Conservation (phyloP, 2,329 filamentous ascomycete species). For the Nemania serpens region DNA sequence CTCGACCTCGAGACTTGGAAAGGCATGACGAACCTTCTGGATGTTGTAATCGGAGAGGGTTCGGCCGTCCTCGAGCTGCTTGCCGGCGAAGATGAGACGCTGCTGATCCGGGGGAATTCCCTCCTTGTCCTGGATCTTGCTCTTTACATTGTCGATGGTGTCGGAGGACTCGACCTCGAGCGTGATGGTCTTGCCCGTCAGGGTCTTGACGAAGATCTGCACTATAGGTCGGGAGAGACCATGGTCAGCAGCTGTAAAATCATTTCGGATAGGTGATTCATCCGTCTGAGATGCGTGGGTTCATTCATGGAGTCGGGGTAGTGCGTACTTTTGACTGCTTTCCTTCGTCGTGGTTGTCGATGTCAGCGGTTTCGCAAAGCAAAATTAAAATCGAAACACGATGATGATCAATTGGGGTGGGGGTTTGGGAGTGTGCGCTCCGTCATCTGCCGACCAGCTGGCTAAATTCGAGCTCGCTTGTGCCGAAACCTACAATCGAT, state of each 20-base stretch:
- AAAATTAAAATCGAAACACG: conserved; percentile 24
- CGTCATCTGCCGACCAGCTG: conserved; percentile 24
- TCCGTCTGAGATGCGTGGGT: background rate
- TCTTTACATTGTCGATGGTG: conserved; percentile 99
- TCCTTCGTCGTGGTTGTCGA: conserved; percentile 33
- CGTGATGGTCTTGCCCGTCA: conserved; percentile 99
- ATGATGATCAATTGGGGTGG: conserved; percentile 27
- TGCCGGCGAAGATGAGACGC: conserved; percentile 97
- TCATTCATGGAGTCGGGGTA: conserved; percentile 2
- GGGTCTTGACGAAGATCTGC: conserved; percentile 99
- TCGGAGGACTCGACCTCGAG: conserved; percentile 98
- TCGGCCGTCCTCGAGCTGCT: conserved; percentile 98
- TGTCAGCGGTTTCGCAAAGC: conserved; percentile 11
- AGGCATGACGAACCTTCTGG: conserved; percentile 77
- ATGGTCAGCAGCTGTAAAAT: conserved; percentile 50
- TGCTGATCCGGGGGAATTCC: conserved; percentile 98
- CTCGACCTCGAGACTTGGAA: background rate
- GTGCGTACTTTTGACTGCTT: conserved; percentile 30
- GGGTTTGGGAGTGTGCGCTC: conserved; percentile 27
- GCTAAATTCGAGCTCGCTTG: conserved; percentile 18
- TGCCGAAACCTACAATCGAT: conserved; percentile 23
- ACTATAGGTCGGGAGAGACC: conserved; percentile 56
- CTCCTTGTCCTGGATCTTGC: conserved; percentile 99
- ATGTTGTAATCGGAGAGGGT: conserved; percentile 99
- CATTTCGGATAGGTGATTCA: background rate